Conservation (phyloP, 2,329 filamentous ascomycete genomes). For the Verticillium albo-atrum region DNA sequence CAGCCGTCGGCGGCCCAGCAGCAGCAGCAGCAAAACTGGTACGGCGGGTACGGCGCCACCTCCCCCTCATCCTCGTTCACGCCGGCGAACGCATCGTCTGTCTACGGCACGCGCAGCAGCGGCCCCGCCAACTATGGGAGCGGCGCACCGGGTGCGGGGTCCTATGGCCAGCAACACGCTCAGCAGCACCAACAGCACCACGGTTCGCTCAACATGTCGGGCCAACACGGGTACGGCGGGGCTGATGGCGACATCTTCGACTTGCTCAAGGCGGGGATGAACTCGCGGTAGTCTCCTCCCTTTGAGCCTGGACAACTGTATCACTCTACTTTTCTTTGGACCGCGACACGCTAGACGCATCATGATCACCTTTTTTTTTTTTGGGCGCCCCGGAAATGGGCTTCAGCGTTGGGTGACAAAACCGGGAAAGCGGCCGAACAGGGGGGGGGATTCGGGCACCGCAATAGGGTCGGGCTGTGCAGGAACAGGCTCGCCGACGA, state of each 20-base stretch:
- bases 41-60: not conserved
- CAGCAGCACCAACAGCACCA: not conserved
- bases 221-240: not conserved
- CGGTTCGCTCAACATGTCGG: not conserved
- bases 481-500: no score
- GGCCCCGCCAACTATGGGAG: not conserved
- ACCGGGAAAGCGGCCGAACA: not conserved
- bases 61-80: not conserved
- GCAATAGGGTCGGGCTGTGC: no score
- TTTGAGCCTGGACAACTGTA: no score
- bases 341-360: no score
- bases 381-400: not conserved
- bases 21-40: not conserved
- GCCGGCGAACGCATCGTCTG: not conserved
- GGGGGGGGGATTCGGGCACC: no score
- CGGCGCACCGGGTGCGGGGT: not conserved
- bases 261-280: not conserved
- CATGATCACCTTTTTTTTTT: no score
- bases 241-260: not conserved
- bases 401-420: not conserved
- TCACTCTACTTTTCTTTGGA: no score
- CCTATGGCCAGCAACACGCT: slow-evolving; percentile 1
- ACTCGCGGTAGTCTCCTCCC: not conserved
- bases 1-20: not conserved
- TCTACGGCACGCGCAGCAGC: not conserved